phyloP scores from a whole-genome alignment of 78 protist species.

The Dictyostelium citrinum region DNA sequence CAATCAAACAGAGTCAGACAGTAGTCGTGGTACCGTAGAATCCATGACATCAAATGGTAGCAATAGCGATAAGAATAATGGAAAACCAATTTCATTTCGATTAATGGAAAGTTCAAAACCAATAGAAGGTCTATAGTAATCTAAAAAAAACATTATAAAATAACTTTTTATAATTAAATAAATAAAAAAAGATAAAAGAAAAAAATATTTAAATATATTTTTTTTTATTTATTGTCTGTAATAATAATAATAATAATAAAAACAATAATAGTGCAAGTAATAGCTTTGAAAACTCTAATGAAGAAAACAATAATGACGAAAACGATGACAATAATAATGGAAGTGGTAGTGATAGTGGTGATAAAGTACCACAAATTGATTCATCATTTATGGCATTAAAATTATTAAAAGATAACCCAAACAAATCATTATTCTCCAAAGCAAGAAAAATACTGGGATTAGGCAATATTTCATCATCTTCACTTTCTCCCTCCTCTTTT shows the following conservation, averaged over 20 bases:
- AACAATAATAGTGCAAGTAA: not conserved
- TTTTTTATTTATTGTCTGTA: not conserved
- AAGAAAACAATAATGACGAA: not conserved
- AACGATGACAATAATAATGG: not conserved
- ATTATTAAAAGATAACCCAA: slow-evolving; percentile 18
- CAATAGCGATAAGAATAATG: not conserved
- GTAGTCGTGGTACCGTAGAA: not conserved
- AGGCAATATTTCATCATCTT: not conserved
- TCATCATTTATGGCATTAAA: slow-evolving; percentile 52
- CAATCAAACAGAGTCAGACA: not conserved
- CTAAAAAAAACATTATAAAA: not conserved
- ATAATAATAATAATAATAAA: not conserved
- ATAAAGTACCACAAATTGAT: slow-evolving; percentile 4
- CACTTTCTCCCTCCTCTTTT: not conserved
- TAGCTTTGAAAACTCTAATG: not conserved
- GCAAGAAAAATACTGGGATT: slow-evolving; percentile 39
- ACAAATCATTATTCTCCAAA: slow-evolving; percentile 10
- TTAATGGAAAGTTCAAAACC: not conserved
- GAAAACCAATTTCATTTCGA: not conserved
- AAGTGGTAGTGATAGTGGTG: not conserved
- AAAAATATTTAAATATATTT: no score
- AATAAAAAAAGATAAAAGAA: not conserved
- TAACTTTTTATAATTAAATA: not conserved
- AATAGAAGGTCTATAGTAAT: not conserved
- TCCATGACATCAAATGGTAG: not conserved